phyloP scores from a whole-genome alignment of 495 filamentous ascomycete species.

The Jackrogersella minutella region DNA sequence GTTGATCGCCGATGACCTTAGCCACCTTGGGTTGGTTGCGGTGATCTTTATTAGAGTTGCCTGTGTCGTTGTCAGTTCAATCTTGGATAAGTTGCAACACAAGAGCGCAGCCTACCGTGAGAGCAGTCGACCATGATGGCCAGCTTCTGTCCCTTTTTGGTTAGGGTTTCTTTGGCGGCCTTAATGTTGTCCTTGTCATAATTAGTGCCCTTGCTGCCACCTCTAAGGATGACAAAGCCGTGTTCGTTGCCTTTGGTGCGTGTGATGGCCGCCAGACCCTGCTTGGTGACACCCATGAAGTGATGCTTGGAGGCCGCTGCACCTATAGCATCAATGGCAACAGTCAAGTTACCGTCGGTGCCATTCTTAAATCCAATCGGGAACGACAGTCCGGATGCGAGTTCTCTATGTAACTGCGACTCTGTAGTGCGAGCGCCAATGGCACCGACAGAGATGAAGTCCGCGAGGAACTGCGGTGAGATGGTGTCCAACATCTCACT shows the following conservation, averaged over 20 bases:
- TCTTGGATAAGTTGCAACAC: not conserved
- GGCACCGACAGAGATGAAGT: slow-evolving; percentile 92
- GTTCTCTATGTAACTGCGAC: slow-evolving; percentile 92
- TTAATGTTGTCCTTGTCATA: slow-evolving; percentile 86
- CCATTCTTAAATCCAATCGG: slow-evolving; percentile 99
- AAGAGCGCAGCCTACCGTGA: slow-evolving; percentile 66
- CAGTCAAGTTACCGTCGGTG: slow-evolving; percentile 90
- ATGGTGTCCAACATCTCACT: slow-evolving; percentile 99
- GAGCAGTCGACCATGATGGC: slow-evolving; percentile 98
- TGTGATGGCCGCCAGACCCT: slow-evolving; percentile 94
- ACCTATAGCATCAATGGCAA: slow-evolving; percentile 97
- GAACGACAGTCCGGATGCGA: slow-evolving; percentile 97
- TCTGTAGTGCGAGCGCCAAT: slow-evolving; percentile 98
- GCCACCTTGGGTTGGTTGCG: slow-evolving; percentile 94
- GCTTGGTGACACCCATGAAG: slow-evolving; percentile 99
- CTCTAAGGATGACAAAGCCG: slow-evolving; percentile 94
- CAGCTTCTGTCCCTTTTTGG: slow-evolving; percentile 84
- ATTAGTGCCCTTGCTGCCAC: slow-evolving; percentile 93
- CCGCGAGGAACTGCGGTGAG: slow-evolving; percentile 92
- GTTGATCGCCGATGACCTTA: slow-evolving; percentile 79
- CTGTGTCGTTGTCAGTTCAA: slow-evolving; percentile 47
- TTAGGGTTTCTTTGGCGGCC: slow-evolving; percentile 77
- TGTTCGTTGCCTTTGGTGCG: slow-evolving; percentile 92
- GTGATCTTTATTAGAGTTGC: slow-evolving; percentile 78
- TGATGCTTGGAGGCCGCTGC: slow-evolving; percentile 90